These are phyloP conservation scores for Aphanomyces stellatus DNA, from an alignment of 352 stramenopile species.

Conservation along the genomic window DNA sequence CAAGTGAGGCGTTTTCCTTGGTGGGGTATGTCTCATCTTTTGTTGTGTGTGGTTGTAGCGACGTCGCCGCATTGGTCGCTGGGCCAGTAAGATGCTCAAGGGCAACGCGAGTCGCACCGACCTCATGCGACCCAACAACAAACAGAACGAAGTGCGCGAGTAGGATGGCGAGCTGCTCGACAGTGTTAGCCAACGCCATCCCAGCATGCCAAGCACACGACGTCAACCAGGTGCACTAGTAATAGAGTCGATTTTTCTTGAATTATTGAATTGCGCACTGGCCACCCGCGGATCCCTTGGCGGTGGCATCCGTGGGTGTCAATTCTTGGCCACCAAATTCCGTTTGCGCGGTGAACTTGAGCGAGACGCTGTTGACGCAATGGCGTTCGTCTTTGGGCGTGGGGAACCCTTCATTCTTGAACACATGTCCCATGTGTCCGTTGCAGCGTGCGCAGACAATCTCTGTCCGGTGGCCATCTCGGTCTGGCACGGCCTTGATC, in stretches of 20 bases:
- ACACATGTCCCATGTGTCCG: constrained; percentile 88
- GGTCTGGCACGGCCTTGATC: constrained; percentile 68
- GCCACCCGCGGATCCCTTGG: too few relatives aligned
- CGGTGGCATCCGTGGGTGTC: too few relatives aligned
- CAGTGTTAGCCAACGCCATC: too few relatives aligned
- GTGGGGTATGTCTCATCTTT: neutral
- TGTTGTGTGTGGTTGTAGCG: constrained; percentile 29
- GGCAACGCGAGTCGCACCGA: constrained; percentile 65
- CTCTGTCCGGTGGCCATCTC: constrained; percentile 68
- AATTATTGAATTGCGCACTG: neutral
- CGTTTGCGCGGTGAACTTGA: constrained; percentile 45
- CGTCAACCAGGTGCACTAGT: too few relatives aligned
- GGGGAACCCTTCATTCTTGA: constrained; percentile 83
- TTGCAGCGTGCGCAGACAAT: constrained; percentile 85
- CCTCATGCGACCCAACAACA: constrained; percentile 29
- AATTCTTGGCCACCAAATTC: neutral
- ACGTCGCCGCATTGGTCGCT: constrained; percentile 72
- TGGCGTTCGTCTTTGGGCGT: constrained; percentile 82
- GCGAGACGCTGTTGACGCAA: constrained; percentile 87
- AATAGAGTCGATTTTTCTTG: too few relatives aligned
- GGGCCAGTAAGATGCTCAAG: constrained; percentile 77
- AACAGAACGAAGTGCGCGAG: constrained; percentile 19
- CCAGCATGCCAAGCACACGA: neutral
- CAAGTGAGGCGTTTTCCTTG: constrained; percentile 55
- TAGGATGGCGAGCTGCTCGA: too few relatives aligned